phyloP scores from a whole-genome alignment of 257 asterid genomes.

The Buddleja alternifolia region DNA sequence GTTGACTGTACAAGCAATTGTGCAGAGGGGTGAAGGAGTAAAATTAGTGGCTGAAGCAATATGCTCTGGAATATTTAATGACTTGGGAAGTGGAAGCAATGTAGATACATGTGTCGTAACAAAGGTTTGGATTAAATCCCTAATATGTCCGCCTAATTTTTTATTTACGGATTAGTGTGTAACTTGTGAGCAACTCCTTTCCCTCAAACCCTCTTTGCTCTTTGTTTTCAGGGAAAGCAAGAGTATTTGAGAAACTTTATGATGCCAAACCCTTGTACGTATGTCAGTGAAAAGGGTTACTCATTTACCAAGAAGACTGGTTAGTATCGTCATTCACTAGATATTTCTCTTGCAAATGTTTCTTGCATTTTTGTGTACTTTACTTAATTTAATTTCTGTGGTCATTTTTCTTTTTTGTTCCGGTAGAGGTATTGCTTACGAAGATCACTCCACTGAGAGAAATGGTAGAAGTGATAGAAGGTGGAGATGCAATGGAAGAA shows the following conservation, averaged over 20 bases:
- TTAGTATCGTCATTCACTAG: slow-evolving; percentile 41
- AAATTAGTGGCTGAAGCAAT: slow-evolving; percentile 87
- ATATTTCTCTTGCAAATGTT: background rate
- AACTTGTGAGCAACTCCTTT: background rate
- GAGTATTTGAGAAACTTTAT: slow-evolving; percentile 79
- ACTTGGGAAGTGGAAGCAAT: slow-evolving; percentile 98
- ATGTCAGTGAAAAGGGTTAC: slow-evolving; percentile 73
- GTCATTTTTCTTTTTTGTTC: background rate
- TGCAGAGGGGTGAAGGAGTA: slow-evolving; percentile 87
- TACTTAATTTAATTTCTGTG: background rate
- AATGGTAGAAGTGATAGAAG: slow-evolving; percentile 72
- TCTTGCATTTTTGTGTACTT: background rate
- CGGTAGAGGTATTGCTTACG: slow-evolving; percentile 76
- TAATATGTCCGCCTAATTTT: slow-evolving; percentile 3
- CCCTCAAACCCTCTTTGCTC: background rate
- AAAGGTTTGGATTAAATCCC: slow-evolving; percentile 51
- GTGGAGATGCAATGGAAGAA: slow-evolving; percentile 91
- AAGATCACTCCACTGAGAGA: slow-evolving; percentile 85
- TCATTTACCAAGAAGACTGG: slow-evolving; percentile 82
- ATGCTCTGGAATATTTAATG: slow-evolving; percentile 89
- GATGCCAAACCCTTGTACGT: slow-evolving; percentile 88
- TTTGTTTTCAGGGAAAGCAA: slow-evolving; percentile 60
- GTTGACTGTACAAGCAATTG: slow-evolving; percentile 26
- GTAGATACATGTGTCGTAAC: slow-evolving; percentile 89
- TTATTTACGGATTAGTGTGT: background rate